Evolutionary conservation across 2,329 filamentous ascomycete genomes (phyloP), one percentile per base, ranked within the genome.

Genomic region (Fusarium sp.): DNA sequence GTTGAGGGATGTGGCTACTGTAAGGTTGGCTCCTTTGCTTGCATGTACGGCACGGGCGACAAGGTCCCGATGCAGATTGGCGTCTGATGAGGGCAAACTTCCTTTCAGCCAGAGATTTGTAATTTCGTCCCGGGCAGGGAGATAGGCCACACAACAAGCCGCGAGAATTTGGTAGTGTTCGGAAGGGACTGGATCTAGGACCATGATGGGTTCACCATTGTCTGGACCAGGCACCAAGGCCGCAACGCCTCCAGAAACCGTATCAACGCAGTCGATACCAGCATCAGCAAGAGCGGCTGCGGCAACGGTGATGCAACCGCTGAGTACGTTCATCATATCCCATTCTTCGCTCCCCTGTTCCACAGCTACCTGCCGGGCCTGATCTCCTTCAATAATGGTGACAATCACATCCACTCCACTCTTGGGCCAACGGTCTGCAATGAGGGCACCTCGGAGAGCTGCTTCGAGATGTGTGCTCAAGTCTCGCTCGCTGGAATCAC

Each of bases 401-500:
- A 99, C 90, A 20, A 97, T 91, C 42, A 99, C 91, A 79, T 99
- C 96, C n/a, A 97, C 91, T 46, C 94, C 95, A 80, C 94, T 97
- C 85, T 99, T 99, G n/a, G 96, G 96, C 93, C 95, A 99, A 63
- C 95, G 87, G 79, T 98, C 95, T 17, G 94, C 94, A 77, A 98
- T 95, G 54, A 98, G 90, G 11, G 94, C 93, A 2, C 95, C 95
- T 37, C 94, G 89, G 54, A 99, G 85, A 30, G 96, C 95, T 18
- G 94, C 95, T 81, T 98, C 95, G 6, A 99, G 85, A 79, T 98
- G 95, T 14, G 95, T 92, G 15, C 93, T 93, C 4, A 99, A 86
- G 78, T 99, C 96, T 54, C 95, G 89, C 83, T 99, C 96, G 68
- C 88, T 91, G 18, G 91, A 87, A 80, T 98, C 95, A 49, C 95